These are phyloP conservation scores for Suillus discolor DNA, from an alignment of 768 basidiomycete species.

Conservation along the genomic window DNA sequence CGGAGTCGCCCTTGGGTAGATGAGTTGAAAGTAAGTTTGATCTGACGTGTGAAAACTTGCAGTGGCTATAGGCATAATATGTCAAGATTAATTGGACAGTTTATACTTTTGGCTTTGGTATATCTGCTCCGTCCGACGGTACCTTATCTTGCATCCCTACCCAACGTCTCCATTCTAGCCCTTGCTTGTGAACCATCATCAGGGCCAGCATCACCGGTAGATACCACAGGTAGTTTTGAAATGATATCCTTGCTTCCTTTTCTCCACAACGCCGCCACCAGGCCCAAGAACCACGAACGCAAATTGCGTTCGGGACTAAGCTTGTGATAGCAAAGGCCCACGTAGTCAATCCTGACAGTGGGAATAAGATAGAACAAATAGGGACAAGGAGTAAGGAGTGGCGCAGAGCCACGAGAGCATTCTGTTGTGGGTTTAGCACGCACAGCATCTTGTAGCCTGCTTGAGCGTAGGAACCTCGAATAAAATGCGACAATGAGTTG, in stretches of 20 bases:
- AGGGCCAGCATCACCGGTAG: slow-evolving; percentile 85
- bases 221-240: slow-evolving; percentile 86
- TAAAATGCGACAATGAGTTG: slow-evolving; percentile 86
- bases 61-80: background rate
- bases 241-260: slow-evolving; percentile 75
- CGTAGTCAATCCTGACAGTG: slow-evolving; percentile 91
- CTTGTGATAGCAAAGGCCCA: slow-evolving; percentile 85
- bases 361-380: slow-evolving; percentile 78
- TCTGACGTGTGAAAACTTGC: background rate
- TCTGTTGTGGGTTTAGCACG: slow-evolving; percentile 74
- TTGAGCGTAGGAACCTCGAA: slow-evolving; percentile 87
- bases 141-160: slow-evolving; percentile 33
- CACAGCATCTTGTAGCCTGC: slow-evolving; percentile 94
- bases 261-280: slow-evolving; percentile 78
- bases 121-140: background rate
- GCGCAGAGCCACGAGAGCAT: slow-evolving; percentile 83
- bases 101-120: background rate
- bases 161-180: slow-evolving; percentile 76
- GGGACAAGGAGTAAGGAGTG: slow-evolving; percentile 78
- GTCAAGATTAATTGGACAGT: background rate
- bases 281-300: slow-evolving; percentile 64
- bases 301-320: slow-evolving; percentile 73
- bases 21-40: background rate
- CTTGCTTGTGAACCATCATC: slow-evolving; percentile 95
- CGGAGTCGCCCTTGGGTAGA: background rate